Conservation (phyloP, 805 yeast genomes). For the Sugiyamaella valdiviana region DNA sequence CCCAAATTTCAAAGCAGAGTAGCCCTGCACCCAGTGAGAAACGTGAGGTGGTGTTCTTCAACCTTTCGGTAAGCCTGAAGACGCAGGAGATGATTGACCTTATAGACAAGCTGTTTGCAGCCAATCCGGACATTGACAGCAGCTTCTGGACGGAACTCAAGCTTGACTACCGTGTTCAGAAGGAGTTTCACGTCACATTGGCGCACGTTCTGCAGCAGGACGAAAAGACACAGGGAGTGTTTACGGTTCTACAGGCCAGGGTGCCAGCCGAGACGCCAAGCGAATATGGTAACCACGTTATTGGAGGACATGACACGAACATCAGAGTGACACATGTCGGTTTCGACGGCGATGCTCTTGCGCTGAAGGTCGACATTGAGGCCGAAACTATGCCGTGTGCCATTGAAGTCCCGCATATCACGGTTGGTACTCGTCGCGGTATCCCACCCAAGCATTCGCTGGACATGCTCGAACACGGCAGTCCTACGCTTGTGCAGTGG, state of each 20-base stretch:
- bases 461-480: conserved; percentile 23
- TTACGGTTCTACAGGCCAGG: conserved; percentile 1
- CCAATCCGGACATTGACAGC: conserved; percentile 5
- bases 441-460: conserved; percentile 53
- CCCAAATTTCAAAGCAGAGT: no score
- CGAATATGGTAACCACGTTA: not conserved
- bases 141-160: conserved; percentile 14
- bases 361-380: conserved; percentile 44
- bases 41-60: conserved; percentile 4
- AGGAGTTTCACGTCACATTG: conserved; percentile 31
- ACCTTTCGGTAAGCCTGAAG: conserved; percentile 5
- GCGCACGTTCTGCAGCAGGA: conserved; percentile 21
- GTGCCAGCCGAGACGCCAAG: not conserved
- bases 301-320: conserved; percentile 14
- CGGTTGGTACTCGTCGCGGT: conserved; percentile 54
- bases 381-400: conserved; percentile 27
- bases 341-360: conserved; percentile 47
- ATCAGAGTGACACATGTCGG: conserved; percentile 41
- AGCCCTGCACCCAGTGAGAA: no score
- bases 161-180: conserved; percentile 10
- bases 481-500: conserved; percentile 12
- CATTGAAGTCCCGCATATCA: conserved; percentile 57
- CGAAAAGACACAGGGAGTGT: conserved; percentile 5
- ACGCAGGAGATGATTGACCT: conserved; percentile 12
- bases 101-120: conserved; percentile 20